Conservation (phyloP, 164 flowering plant genomes). For the Berberis vulgaris region DNA sequence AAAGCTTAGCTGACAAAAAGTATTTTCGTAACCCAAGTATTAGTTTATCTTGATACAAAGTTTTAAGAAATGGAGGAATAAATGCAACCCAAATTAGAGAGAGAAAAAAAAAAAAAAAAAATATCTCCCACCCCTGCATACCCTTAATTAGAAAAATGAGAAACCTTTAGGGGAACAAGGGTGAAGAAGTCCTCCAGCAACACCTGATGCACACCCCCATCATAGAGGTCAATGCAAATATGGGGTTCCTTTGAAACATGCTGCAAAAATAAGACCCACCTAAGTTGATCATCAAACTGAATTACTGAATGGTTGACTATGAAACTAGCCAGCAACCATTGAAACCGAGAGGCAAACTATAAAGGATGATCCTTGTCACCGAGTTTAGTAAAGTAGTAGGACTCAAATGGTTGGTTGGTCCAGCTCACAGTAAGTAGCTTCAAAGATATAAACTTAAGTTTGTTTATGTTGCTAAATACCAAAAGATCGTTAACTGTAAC, state of each 20-base stretch:
- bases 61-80: neutral
- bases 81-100: neutral
- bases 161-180: slow-evolving; percentile 97
- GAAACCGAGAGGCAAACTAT: no score
- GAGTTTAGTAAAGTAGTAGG: no score
- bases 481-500: no score
- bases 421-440: no score
- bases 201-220: slow-evolving; percentile 97
- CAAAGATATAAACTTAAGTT: no score
- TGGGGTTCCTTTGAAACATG: slow-evolving; percentile 36
- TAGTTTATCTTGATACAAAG: slow-evolving; percentile 2
- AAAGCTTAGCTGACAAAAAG: slow-evolving; percentile 62
- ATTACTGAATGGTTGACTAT: no score
- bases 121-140: neutral
- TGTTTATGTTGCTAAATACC: no score
- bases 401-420: no score
- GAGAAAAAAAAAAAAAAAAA: slow-evolving; percentile 1
- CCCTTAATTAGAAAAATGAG: slow-evolving; percentile 9
- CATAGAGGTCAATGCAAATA: slow-evolving; percentile 58
- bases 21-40: slow-evolving; percentile 6
- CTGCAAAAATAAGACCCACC: slow-evolving; percentile 31
- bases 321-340: no score
- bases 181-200: slow-evolving; percentile 91
- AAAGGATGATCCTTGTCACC: no score
- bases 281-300: neutral